phyloP scores from a whole-genome alignment of 2,329 filamentous ascomycete species.

The Aspergillus ruber region DNA sequence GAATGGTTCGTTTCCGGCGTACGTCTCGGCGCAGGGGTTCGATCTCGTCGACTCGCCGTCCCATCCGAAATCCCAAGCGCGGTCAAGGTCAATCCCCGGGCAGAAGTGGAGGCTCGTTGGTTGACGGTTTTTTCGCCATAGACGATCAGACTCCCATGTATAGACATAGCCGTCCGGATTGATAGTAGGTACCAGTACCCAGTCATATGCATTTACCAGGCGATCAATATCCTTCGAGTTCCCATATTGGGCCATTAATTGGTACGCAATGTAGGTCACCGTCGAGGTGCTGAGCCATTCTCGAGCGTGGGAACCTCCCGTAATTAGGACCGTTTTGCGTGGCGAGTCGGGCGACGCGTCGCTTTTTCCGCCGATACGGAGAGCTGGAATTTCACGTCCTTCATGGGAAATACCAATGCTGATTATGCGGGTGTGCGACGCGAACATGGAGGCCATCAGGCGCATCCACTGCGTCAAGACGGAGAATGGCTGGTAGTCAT shows the following conservation, averaged over 20 bases:
- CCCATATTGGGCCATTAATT: slow-evolving; percentile 74
- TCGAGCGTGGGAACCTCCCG: slow-evolving; percentile 81
- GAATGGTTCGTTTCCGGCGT: slow-evolving; percentile 75
- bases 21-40: slow-evolving; percentile 88
- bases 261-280: slow-evolving; percentile 85
- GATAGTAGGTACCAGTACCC: slow-evolving; percentile 78
- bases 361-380: slow-evolving; percentile 64
- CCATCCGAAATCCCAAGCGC: slow-evolving; percentile 80
- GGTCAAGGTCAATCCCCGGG: slow-evolving; percentile 81
- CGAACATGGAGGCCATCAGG: slow-evolving; percentile 82
- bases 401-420: slow-evolving; percentile 81
- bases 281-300: slow-evolving; percentile 96
- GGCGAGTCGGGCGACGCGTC: slow-evolving; percentile 41
- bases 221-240: slow-evolving; percentile 65
- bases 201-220: slow-evolving; percentile 76
- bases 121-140: slow-evolving; percentile 91
- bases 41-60: slow-evolving; percentile 58
- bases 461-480: slow-evolving; percentile 89
- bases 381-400: slow-evolving; percentile 74
- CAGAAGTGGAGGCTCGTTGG: slow-evolving; percentile 76
- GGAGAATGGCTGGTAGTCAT: slow-evolving; percentile 80
- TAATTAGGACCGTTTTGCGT: slow-evolving; percentile 72
- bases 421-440: slow-evolving; percentile 65
- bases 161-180: slow-evolving; percentile 96
- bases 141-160: slow-evolving; percentile 81